Base-by-base conservation (phyloP, 495 filamentous ascomycete genomes). In the Penicillium egyptiacum region DNA sequence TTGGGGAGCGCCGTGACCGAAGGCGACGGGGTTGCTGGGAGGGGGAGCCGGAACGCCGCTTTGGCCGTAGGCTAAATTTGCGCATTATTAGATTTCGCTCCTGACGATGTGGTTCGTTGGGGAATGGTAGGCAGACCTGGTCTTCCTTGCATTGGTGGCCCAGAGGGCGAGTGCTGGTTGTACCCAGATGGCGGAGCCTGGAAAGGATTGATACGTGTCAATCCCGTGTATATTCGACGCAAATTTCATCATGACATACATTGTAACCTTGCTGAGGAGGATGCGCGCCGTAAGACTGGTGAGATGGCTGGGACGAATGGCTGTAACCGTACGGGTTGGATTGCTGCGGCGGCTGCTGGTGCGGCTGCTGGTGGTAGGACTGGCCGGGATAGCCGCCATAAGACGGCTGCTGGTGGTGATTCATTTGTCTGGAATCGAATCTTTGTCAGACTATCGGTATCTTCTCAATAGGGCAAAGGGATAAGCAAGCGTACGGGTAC, bases 1-100 rank as follows among this genome's bases (percentile, higher is more conserved):
- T 56, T 84, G 80, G 26, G 91, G 88, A 28, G 92, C 91, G 53
- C 91, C 92, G 35, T 81, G 75, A 33, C 89, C 88, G 66, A 96
- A 98, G 58, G 79, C 57, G 64, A 78, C 75, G n/a, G 70, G 71
- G 16, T 65, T 61, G 47, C 60, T 67, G 9, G 80, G 78, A 6
- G 80, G 80, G 39, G 69, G 65, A 4, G 71, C 55, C 19, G 79
- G 80, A 42, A 56, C 68, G 48, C 73, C 71, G 45, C 70, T 66
- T 35, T 75, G 70, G n/a, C 61, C 50, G 46, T 71, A 75, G 11
- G 73, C 53, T 55, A 22, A 5, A 35, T 26, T 8, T 26, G 0
- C n/a, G 33, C 14, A 20, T 55, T 30, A 47, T 55, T 55, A 55
- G 53, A 22, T 39, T 55, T 33, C 20, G 3, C 42, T 35, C 16